Base-by-base conservation (phyloP, 768 basidiomycete genomes). In the Tephrocybe sp. region DNA sequence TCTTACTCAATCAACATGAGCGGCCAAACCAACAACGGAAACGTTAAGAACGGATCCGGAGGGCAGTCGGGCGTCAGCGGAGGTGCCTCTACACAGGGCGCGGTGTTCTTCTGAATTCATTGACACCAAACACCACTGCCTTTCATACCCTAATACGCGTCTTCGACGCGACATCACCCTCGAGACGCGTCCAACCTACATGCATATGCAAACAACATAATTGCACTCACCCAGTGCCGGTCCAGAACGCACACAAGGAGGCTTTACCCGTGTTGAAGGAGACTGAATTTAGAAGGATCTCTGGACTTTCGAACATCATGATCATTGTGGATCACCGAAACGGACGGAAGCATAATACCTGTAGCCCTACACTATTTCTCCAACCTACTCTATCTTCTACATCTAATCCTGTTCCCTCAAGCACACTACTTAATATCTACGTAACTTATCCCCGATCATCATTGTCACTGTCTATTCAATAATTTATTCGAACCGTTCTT, bases 81-180 rank as follows among this genome's bases (percentile, higher is more conserved):
- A 13, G 72, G 72, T 37, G 82, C 82, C 36, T 71, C 75, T 32
- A 64, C 72, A 15, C 75, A 70, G 24, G 82, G 76, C 36, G 72
- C 83, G 40, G 76, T 81, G 28, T 83, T 86, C 70, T 86, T 86
- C 70, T 86, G 64, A 72, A 68, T 57, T 44, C n/a, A 47, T 47
- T 51, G 41, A 54, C 47, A 44, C 45, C 56, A 41, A 46, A 35
- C 34, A 35, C 31, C 18, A 49, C 25, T 41, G 44, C 21, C 32
- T 18, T 44, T n/a, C n/a, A n/a, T n/a, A n/a, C n/a, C n/a, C n/a
- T n/a, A n/a, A n/a, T n/a, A 51, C 52, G 36, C 28, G 41, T 45
- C 19, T 41, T 35, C 28, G 19, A 25, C 39, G 38, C 45, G 18
- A 19, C 26, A 48, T 31, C 42, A 34, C 39, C 36, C 25, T 41